Evolutionary conservation across 164 flowering plant genomes (phyloP), one percentile per base, ranked within the genome.

Genomic region (Houttuynia cordata): DNA sequence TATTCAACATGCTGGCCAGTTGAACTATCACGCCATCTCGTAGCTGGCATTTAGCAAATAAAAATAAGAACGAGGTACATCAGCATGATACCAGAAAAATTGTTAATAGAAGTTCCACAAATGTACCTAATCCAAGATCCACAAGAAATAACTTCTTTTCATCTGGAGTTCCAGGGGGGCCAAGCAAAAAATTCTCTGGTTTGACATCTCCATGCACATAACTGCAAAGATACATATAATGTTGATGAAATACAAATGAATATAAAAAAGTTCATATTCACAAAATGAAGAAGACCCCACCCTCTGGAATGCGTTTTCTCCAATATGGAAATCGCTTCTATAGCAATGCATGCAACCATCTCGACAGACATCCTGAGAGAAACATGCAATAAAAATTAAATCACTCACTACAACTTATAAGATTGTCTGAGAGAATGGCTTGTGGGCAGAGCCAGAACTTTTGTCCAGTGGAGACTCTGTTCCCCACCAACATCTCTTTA

Each of bases 201-300:
- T 93, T 93, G 21, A 93, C 96, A 80, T 93, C 98, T 52, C 97
- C 97, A 71, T 93, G 98, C 59, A 93, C 96, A 69, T 84, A 88
- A 54, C 98, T 92, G 70, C 41, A 53, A 42, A 47, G 25, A 30
- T 30, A 34, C 19, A 39, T 3, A 7, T 12, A 17, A 45, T 45
- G 49, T 45, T 17, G 17, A 14, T 10, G 4, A 45, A 12, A 45
- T 12, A 45, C 14, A 12, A 10, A 45, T 45, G 17, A 10, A 8
- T 12, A 1, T 12, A 45, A 53, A 53, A 10, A 18, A 7, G 20
- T 10, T 18, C 56, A 19, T 53, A 53, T 53, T 23, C 12, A 45
- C 49, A 45, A 45, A 12, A 2, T 30, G 59, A 30, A 65, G 57
- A 58, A 47, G 41, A 51, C 18, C 65, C 73, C 39, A 67, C 69